A percentile compares a stretch with the other conserved stretches of the same genome.
Evolutionary conservation across 2,329 filamentous ascomycete species (phyloP).

Genomic region (Pseudocercospora ulei): DNA sequence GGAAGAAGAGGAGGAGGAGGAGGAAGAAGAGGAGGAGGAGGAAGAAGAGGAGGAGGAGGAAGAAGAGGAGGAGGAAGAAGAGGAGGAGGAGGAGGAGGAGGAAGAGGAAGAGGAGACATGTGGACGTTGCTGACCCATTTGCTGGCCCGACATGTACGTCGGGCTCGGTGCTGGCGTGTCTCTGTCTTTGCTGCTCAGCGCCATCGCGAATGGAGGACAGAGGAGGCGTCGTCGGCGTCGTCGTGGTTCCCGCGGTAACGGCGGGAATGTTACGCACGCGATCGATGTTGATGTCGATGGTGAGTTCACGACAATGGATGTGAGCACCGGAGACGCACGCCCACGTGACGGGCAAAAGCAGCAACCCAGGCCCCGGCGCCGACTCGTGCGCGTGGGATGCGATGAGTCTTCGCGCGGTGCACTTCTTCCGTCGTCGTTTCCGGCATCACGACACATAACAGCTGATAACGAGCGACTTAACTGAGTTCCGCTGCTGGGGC

Average conservation of each 20-base stretch:
- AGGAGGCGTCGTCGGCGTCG: too few species aligned
- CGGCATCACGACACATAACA: too few species aligned
- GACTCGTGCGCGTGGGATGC: constrained; percentile 4
- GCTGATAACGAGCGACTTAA: too few species aligned
- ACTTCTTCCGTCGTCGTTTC: neutral
- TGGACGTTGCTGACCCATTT: constrained; percentile 29
- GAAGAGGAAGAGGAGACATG: constrained; percentile 21
- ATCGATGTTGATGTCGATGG: neutral
- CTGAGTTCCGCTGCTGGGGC: too few species aligned
- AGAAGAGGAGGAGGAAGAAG: too few species aligned
- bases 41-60: constrained; percentile 5
- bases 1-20: too few species aligned
- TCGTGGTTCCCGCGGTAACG: constrained; percentile 13
- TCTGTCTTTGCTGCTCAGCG: constrained; percentile 23
- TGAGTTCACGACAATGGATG: neutral
- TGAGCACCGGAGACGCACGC: constrained; percentile 1
- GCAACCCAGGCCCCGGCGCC: neutral
- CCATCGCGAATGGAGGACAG: constrained; percentile 9
- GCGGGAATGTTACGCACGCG: constrained; percentile 14
- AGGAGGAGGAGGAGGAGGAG: too few species aligned
- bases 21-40: constrained; percentile 12
- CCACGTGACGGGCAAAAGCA: neutral
- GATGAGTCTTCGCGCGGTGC: constrained; percentile 4
- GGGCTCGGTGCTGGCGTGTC: constrained; percentile 24
- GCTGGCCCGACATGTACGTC: constrained; percentile 29